These are phyloP conservation scores for Hordeum marinum DNA, from an alignment of 176 grass and related monocot genomes.

Conservation along the genomic window DNA sequence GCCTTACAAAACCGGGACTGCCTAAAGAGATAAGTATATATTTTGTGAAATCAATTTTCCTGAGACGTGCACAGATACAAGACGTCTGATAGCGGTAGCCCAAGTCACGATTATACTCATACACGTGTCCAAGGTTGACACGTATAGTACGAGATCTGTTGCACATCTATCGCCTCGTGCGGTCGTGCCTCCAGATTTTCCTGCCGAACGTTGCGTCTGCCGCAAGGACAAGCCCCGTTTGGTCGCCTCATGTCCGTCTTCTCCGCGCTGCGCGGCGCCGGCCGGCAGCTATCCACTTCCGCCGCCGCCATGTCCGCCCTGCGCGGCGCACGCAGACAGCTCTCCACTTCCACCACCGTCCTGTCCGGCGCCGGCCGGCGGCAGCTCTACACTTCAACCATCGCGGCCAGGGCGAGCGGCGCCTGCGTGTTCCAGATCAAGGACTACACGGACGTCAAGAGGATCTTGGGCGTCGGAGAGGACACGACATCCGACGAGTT, in stretches of 20 bases:
- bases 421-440: not conserved
- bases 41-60: too few species aligned
- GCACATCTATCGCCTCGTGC: not conserved
- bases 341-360: not conserved
- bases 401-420: not conserved
- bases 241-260: not conserved
- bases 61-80: too few species aligned
- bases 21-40: too few species aligned
- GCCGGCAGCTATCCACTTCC: not conserved
- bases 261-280: not conserved
- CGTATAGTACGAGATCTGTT: not conserved
- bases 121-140: not conserved
- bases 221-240: not conserved
- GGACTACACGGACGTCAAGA: not conserved
- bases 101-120: not conserved
- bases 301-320: not conserved
- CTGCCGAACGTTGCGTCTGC: too few species aligned
- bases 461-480: not conserved
- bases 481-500: not conserved
- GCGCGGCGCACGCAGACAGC: not conserved
- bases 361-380: too few species aligned
- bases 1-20: too few species aligned
- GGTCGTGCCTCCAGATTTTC: not conserved
- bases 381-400: not conserved
- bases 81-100: too few species aligned